phyloP scores from a whole-genome alignment of 371 early-diverging fungal genomes.

The Mortierella sp. region DNA sequence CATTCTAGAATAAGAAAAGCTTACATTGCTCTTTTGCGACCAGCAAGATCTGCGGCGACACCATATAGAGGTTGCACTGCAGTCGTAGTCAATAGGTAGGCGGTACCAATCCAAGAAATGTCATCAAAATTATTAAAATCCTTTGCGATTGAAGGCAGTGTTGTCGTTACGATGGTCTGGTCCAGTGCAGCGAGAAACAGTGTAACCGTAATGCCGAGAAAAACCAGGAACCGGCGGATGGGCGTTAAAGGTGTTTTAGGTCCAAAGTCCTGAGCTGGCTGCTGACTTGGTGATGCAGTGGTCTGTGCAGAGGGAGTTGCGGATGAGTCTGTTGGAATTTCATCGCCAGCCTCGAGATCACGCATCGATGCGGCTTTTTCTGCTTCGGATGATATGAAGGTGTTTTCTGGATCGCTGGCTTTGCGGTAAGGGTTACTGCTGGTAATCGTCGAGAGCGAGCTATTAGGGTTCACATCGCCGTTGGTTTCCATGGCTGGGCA shows the following conservation, averaged over 20 bases:
- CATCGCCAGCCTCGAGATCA: constrained; percentile 5
- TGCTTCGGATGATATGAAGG: neutral
- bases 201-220: constrained; percentile 59
- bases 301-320: neutral
- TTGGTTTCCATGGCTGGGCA: too few relatives aligned
- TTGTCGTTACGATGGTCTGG: constrained; percentile 83
- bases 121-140: constrained; percentile 72
- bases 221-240: constrained; percentile 36
- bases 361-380: neutral
- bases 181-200: constrained; percentile 75
- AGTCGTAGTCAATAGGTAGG: constrained; percentile 64
- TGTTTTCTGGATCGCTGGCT: neutral
- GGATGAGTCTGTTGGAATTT: neutral
- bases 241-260: constrained; percentile 33
- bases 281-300: neutral
- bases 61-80: constrained; percentile 60
- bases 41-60: constrained; percentile 74
- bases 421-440: too few relatives aligned
- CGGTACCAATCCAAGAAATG: constrained; percentile 70
- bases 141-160: constrained; percentile 78
- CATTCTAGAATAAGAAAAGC: constrained; percentile 4
- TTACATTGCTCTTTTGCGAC: constrained; percentile 68
- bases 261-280: constrained; percentile 40
- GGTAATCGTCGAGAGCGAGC: too few relatives aligned
- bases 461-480: too few relatives aligned